Conservation (phyloP, 2,329 filamentous ascomycete species). For the Blastomyces parvus region DNA sequence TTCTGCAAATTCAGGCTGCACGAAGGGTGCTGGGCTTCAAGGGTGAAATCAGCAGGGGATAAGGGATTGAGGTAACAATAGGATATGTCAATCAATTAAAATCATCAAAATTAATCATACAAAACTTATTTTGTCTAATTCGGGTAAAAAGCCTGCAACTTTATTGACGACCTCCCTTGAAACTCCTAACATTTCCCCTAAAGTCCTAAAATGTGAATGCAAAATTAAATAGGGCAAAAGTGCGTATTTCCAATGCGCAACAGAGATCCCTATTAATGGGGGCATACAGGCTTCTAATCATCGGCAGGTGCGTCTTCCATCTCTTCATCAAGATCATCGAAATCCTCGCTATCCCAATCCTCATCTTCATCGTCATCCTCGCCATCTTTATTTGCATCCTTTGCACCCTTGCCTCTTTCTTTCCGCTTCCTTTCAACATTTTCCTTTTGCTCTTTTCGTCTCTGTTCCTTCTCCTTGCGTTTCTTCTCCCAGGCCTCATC, state of each 20-base stretch:
- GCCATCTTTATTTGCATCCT: slow-evolving; percentile 36
- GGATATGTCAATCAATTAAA: not conserved
- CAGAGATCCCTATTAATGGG: not conserved
- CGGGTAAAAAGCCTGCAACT: not conserved
- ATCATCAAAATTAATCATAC: not conserved
- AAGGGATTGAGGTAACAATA: no score
- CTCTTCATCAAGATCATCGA: slow-evolving; percentile 38
- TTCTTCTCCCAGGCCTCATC: slow-evolving; percentile 75
- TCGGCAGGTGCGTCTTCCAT: slow-evolving; percentile 6
- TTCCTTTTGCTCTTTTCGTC: slow-evolving; percentile 73
- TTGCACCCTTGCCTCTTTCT: slow-evolving; percentile 44
- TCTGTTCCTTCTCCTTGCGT: slow-evolving; percentile 68
- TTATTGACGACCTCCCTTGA: not conserved
- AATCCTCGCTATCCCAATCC: slow-evolving; percentile 45
- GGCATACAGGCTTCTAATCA: not conserved
- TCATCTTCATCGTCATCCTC: slow-evolving; percentile 43
- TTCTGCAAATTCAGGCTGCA: not conserved
- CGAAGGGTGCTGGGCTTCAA: no score
- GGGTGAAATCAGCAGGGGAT: not conserved
- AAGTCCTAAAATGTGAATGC: not conserved
- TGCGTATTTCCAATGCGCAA: not conserved
- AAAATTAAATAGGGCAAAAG: not conserved
- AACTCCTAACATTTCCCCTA: not conserved
- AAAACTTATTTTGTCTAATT: not conserved
- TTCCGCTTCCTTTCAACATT: slow-evolving; percentile 83